Base-by-base conservation (phyloP, 495 filamentous ascomycete species). In the Lophiostoma macrostomum region DNA sequence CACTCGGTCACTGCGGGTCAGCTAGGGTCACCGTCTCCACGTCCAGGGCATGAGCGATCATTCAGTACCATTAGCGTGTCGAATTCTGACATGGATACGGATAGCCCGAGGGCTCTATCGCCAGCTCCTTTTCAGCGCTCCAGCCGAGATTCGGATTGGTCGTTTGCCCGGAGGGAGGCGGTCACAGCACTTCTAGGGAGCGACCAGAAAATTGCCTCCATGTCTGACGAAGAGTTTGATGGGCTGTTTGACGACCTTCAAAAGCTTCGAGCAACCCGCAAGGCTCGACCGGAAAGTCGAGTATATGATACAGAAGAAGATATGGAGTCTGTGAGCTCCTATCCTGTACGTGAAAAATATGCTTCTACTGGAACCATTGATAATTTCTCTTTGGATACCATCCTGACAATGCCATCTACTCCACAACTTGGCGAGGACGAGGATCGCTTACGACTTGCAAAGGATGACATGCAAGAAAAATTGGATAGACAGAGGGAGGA, bases 221-320 rank as follows among this genome's bases (percentile, higher is more conserved):
- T 98, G 55, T 89, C 87, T 0, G 91, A 98, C 66, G 93, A 96
- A 65, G 93, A 97, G 64, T 74, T 98, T 34, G 93, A 98, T 71
- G 78, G 83, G n/a, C 73, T 98, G 12, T 91, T 96, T 65, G 93
- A 97, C 54, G 91, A 97, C 67, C 88, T 97, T 49, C 91, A 96
- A 67, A 81, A 85, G 42, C 88, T 86, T 1, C 78, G 90, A 64
- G 91, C 88, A 6, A 86, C 84, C 38, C 83, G 93, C 31, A 88
- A 87, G 56, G 86, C 82, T 12, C 74, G 84, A 11, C 71, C 76
- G 4, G 76, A 79, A 47, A 76, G 72, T 47, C 52, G 75, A 35
- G 30, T 77, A 13, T 67, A 68, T 34, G 70, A 81, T 20, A 66
- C 71, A 20, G 89, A 96, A 39, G 88, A 96, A 44, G 93, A 96